A percentile compares a stretch with the other conserved stretches of the same genome.
Conservation (phyloP, 1,139 yeast genomes). For the Lizanozyma gosingica region DNA sequence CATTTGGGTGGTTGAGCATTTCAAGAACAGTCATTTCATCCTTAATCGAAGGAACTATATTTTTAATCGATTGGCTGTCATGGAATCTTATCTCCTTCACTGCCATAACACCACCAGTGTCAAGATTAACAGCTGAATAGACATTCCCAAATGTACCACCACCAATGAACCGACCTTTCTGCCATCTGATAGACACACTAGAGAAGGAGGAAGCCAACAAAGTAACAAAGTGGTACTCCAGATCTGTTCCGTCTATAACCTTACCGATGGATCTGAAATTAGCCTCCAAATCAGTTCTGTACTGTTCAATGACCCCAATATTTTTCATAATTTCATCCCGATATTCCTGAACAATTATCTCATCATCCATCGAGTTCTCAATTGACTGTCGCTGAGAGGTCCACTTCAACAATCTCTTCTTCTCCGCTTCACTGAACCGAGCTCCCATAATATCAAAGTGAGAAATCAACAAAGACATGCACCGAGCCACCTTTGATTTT, state of each 20-base stretch:
- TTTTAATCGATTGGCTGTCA: conserved; percentile 78
- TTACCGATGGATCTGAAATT: conserved; percentile 66
- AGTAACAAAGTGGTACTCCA: conserved; percentile 80
- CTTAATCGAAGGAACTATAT: conserved; percentile 79
- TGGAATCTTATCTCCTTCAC: conserved; percentile 92
- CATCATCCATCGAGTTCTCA: conserved; percentile 55
- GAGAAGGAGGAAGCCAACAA: conserved; percentile 86
- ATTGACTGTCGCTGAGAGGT: conserved; percentile 37
- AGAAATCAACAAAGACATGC: conserved; percentile 87
- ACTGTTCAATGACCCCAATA: conserved; percentile 49
- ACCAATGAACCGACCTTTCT: conserved; percentile 87
- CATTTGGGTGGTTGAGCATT: conserved; percentile 90
- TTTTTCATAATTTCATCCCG: conserved; percentile 53
- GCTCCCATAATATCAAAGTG: conserved; percentile 99
- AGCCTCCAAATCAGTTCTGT: conserved; percentile 41
- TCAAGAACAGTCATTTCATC: conserved; percentile 97
- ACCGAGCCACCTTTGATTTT: conserved; percentile 82
- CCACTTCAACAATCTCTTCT: conserved; percentile 45
- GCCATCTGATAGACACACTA: conserved; percentile 93
- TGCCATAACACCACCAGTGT: conserved; percentile 94
- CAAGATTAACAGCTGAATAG: conserved; percentile 84
- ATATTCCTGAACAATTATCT: conserved; percentile 43
- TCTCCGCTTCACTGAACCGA: conserved; percentile 77
- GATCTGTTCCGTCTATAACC: conserved; percentile 79
- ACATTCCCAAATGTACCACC: conserved; percentile 97